Evolutionary conservation across 495 filamentous ascomycete species (phyloP).

Genomic region (Darksidea phi): DNA sequence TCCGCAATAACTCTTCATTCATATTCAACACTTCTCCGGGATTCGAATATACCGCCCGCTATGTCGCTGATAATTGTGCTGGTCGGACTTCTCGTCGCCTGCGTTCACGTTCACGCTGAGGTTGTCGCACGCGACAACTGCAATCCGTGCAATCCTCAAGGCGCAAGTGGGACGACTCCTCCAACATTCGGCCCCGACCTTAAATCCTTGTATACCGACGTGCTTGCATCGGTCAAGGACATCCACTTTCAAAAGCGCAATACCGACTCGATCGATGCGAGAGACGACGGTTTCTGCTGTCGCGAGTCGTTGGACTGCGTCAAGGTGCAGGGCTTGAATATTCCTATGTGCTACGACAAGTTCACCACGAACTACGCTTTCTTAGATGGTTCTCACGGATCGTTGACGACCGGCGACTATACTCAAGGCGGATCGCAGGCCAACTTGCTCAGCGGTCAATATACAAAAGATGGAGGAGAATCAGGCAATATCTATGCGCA

Average conservation of each 20-base stretch:
- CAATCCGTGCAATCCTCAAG: conserved; percentile 25
- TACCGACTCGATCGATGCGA: not conserved
- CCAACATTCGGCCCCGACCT: conserved; percentile 37
- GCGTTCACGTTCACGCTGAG: too few relatives aligned
- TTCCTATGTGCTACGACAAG: conserved; percentile 46
- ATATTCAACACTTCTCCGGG: too few relatives aligned
- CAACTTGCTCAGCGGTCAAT: conserved; percentile 45
- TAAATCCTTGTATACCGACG: conserved; percentile 34
- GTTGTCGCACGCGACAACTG: not conserved
- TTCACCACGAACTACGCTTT: conserved; percentile 49
- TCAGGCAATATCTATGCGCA: conserved; percentile 45
- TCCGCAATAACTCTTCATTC: too few relatives aligned
- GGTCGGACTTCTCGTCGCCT: too few relatives aligned
- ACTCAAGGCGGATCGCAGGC: conserved; percentile 37
- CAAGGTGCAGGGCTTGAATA: conserved; percentile 35
- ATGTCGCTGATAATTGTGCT: too few relatives aligned
- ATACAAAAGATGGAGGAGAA: conserved; percentile 36
- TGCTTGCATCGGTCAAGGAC: conserved; percentile 38
- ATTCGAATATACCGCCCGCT: too few relatives aligned
- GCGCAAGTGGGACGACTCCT: conserved; percentile 36
- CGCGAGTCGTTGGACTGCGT: conserved; percentile 38
- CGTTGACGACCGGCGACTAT: conserved; percentile 43
- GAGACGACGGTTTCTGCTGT: conserved; percentile 29
- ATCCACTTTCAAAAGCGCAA: conserved; percentile 33
- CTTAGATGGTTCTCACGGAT: conserved; percentile 46